Conservation (phyloP, 352 stramenopile genomes). For the Pythium folliculosum region DNA sequence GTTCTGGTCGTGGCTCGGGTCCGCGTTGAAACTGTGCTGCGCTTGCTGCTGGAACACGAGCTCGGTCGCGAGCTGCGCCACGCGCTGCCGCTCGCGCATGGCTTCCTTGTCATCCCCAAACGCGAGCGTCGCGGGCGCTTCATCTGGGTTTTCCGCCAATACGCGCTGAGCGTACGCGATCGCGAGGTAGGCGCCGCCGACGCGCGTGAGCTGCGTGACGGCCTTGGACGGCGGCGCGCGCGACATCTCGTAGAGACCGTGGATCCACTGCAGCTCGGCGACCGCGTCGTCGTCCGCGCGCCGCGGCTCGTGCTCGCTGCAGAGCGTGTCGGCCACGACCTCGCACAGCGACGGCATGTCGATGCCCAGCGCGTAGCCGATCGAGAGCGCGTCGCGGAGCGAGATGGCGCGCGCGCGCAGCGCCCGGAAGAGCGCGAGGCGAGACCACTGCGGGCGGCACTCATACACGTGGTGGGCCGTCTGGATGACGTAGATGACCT, state of each 20-base stretch:
- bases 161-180: conserved; percentile 28
- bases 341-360: conserved; percentile 88
- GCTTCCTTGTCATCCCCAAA: conserved; percentile 19
- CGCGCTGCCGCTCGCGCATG: conserved; percentile 42
- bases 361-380: conserved; percentile 83
- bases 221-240: conserved; percentile 63
- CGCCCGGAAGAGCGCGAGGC: conserved; percentile 77
- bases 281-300: neutral
- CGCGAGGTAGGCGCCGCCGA: conserved; percentile 43
- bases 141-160: neutral
- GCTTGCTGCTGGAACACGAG: conserved; percentile 66
- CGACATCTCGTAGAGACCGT: conserved; percentile 74
- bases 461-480: conserved; percentile 85
- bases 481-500: conserved; percentile 75
- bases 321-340: conserved; percentile 81
- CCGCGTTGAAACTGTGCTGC: conserved; percentile 28
- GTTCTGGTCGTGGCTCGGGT: conserved; percentile 5
- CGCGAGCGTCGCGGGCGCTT: neutral
- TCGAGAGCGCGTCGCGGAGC: conserved; percentile 73
- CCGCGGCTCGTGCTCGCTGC: conserved; percentile 31
- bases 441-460: conserved; percentile 83
- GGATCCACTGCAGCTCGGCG: conserved; percentile 51
- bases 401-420: conserved; percentile 56
- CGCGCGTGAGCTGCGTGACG: conserved; percentile 64
- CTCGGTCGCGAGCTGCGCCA: conserved; percentile 56